These are phyloP conservation scores for Plasmodium vivax DNA, from an alignment of 169 alveolate genomes.

Conservation along the genomic window DNA sequence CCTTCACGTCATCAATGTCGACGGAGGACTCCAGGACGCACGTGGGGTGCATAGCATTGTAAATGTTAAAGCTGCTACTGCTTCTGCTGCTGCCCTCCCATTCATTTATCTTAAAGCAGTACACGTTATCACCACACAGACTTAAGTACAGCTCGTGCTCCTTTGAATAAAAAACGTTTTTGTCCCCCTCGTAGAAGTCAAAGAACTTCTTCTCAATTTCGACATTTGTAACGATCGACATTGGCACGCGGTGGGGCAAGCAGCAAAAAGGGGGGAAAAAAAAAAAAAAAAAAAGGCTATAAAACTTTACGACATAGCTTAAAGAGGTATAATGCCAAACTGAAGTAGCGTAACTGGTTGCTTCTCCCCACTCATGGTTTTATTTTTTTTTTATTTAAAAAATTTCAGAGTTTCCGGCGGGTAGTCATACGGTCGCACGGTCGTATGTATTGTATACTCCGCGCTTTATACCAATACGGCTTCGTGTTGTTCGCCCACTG, in stretches of 20 bases:
- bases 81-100: background rate
- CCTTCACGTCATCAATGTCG: slow-evolving; percentile 67
- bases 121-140: slow-evolving; percentile 32
- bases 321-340: background rate
- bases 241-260: background rate
- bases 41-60: slow-evolving; percentile 34
- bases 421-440: background rate
- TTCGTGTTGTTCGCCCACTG: background rate
- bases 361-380: background rate
- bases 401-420: background rate
- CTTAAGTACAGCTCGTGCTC: slow-evolving; percentile 44
- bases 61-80: background rate
- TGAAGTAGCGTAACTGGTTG: background rate
- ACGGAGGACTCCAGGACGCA: slow-evolving; percentile 50
- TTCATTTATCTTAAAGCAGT: slow-evolving; percentile 32
- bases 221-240: slow-evolving; percentile 26
- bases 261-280: background rate
- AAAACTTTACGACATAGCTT: background rate
- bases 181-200: slow-evolving; percentile 69
- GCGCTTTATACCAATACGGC: background rate
- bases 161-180: slow-evolving; percentile 29
- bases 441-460: background rate
- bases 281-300: background rate
- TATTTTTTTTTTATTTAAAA: background rate
- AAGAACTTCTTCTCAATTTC: slow-evolving; percentile 56